Percentiles rank a stretch among this genome's conserved stretches.
Conservation (phyloP, 495 filamentous ascomycete species). For the Pseudomonodictys pantanalensis region DNA sequence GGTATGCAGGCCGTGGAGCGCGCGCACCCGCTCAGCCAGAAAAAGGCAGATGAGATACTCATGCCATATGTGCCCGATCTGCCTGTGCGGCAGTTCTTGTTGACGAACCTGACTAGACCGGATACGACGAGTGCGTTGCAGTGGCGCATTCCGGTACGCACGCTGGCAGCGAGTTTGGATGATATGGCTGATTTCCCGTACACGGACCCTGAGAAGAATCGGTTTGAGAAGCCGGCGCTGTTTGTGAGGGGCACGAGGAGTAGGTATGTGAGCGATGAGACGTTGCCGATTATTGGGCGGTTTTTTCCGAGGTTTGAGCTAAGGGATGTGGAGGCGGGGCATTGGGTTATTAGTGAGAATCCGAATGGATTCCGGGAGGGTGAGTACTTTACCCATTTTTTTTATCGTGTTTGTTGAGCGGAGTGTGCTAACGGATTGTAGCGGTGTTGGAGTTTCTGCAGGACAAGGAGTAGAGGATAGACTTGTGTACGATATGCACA, state of each 20-base stretch:
- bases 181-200: constrained; percentile 86
- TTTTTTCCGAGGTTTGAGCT: constrained; percentile 86
- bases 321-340: constrained; percentile 80
- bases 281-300: constrained; percentile 77
- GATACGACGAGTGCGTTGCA: constrained; percentile 46
- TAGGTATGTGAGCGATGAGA: constrained; percentile 81
- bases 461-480: constrained; percentile 48
- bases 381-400: constrained; percentile 47
- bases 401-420: constrained; percentile 12
- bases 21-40: constrained; percentile 59
- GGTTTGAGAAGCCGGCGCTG: constrained; percentile 74
- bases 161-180: constrained; percentile 55
- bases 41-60: constrained; percentile 79
- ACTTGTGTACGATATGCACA: no score
- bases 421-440: constrained; percentile 32
- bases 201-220: constrained; percentile 55
- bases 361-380: constrained; percentile 81
- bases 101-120: constrained; percentile 74
- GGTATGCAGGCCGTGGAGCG: constrained; percentile 83
- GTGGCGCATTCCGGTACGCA: constrained; percentile 61
- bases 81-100: constrained; percentile 82
- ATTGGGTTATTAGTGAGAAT: constrained; percentile 94
- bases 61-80: constrained; percentile 72
- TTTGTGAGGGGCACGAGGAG: constrained; percentile 82
- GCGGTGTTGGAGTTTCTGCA: constrained; percentile 63